Percentiles rank a stretch among this genome's conserved stretches.
Evolutionary conservation across 495 filamentous ascomycete genomes (phyloP).

Genomic region (Neurospora sp.): DNA sequence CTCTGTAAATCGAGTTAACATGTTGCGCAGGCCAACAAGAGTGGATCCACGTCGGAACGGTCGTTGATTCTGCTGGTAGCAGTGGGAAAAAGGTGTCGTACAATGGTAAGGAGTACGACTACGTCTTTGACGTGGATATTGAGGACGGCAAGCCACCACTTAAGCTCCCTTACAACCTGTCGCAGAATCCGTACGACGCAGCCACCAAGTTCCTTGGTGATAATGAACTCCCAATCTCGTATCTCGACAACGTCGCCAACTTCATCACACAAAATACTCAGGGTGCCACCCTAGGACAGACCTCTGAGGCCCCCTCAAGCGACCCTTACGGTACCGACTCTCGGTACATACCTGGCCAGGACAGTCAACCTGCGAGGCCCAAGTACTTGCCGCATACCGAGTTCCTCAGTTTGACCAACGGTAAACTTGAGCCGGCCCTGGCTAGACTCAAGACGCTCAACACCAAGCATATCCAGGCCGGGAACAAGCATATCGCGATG

Average conservation of each 20-base stretch:
- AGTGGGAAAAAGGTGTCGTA: constrained; percentile 62
- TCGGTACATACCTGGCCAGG: constrained; percentile 66
- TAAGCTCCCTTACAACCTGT: constrained; percentile 87
- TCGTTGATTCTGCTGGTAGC: constrained; percentile 81
- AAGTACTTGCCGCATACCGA: constrained; percentile 69
- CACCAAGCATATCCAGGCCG: constrained; percentile 33
- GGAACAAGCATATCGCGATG: constrained; percentile 62
- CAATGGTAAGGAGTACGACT: constrained; percentile 86
- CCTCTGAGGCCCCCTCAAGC: constrained; percentile 30
- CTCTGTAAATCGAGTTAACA: constrained; percentile 3
- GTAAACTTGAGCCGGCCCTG: constrained; percentile 25
- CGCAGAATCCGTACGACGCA: constrained; percentile 86
- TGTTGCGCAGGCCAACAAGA: constrained; percentile 26
- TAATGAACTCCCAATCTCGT: constrained; percentile 83
- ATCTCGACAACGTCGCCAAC: constrained; percentile 86
- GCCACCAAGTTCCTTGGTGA: constrained; percentile 85
- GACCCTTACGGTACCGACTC: constrained; percentile 74
- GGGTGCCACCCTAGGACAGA: constrained; percentile 64
- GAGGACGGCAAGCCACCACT: constrained; percentile 90
- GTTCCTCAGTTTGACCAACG: constrained; percentile 60
- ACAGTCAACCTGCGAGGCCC: constrained; percentile 32
- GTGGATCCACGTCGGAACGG: constrained; percentile 87
- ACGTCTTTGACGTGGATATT: constrained; percentile 96
- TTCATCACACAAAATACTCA: constrained; percentile 88
- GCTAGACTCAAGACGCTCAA: constrained; percentile 20